Evolutionary conservation across 495 filamentous ascomycete species (phyloP).

Genomic region (Acidomyces sp.): DNA sequence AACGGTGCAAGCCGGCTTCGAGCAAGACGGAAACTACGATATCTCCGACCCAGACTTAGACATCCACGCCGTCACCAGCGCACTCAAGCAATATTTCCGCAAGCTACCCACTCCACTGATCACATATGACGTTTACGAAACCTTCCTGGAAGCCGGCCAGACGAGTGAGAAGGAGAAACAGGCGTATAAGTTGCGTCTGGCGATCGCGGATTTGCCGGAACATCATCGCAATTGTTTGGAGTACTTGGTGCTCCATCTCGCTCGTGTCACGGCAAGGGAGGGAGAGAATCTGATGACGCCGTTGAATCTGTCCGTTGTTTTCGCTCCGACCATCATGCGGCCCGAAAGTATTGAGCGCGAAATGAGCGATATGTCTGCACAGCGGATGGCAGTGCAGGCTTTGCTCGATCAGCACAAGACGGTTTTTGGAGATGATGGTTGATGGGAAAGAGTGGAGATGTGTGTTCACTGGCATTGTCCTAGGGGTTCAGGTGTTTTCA

Average conservation of each 20-base stretch:
- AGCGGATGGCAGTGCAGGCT: constrained; percentile 70
- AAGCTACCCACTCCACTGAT: constrained; percentile 84
- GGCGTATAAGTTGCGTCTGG: constrained; percentile 51
- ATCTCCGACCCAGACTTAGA: constrained; percentile 89
- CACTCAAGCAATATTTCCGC: constrained; percentile 95
- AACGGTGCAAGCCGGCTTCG: constrained; percentile 76
- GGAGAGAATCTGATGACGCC: constrained; percentile 88
- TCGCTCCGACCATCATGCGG: constrained; percentile 94
- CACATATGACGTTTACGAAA: constrained; percentile 85
- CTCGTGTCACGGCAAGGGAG: constrained; percentile 69
- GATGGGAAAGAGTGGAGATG: neutral
- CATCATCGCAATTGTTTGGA: constrained; percentile 81
- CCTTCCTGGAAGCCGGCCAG: constrained; percentile 56
- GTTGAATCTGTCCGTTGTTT: constrained; percentile 90
- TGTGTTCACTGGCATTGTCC: too few species aligned
- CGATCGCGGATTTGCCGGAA: constrained; percentile 61
- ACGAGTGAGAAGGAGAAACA: constrained; percentile 50
- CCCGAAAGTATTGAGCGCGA: constrained; percentile 78
- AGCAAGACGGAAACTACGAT: constrained; percentile 68
- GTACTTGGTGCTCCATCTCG: constrained; percentile 88
- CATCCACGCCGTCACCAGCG: constrained; percentile 90
- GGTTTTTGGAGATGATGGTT: constrained; percentile 21
- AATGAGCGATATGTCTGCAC: constrained; percentile 88
- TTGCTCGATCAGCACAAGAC: constrained; percentile 24
- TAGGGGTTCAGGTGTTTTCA: too few species aligned